A percentile compares a stretch with the other conserved stretches of the same genome.
phyloP scores from a whole-genome alignment of 2,329 filamentous ascomycete genomes.

The Geosmithia flava region DNA sequence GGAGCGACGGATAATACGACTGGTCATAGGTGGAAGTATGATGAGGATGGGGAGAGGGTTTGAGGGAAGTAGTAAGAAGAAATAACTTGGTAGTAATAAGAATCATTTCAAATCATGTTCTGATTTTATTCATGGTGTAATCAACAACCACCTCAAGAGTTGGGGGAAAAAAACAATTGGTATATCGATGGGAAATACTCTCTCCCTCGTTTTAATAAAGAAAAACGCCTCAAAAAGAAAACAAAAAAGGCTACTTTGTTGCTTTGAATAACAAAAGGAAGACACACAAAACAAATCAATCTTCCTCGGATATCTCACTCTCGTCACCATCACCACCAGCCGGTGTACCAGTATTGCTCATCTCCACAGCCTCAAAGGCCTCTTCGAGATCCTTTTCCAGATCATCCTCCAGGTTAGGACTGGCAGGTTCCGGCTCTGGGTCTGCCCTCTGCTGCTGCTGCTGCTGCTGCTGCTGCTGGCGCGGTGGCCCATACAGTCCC shows the following conservation, averaged over 20 bases:
- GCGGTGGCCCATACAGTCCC: neutral
- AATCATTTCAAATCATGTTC: no score
- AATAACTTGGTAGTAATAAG: no score
- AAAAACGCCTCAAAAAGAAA: neutral
- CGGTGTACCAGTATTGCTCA: slow-evolving; percentile 32
- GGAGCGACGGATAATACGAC: slow-evolving; percentile 32
- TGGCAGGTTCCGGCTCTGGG: slow-evolving; percentile 5
- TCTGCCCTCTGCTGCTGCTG: neutral
- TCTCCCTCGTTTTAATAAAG: no score
- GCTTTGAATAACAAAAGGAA: no score
- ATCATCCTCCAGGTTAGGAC: slow-evolving; percentile 18
- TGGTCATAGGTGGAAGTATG: slow-evolving; percentile 10
- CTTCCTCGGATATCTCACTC: slow-evolving; percentile 56
- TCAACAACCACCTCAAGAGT: no score
- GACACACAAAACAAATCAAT: no score
- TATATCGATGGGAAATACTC: no score
- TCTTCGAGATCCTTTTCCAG: slow-evolving; percentile 45
- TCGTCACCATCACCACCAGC: slow-evolving; percentile 33
- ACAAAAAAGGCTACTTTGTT: no score
- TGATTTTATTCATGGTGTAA: no score
- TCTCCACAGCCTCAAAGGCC: slow-evolving; percentile 4
- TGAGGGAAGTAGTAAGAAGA: no score
- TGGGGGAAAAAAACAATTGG: no score
- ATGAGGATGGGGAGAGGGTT: slow-evolving; percentile 8
- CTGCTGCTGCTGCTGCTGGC: neutral